These are phyloP conservation scores for Trypanosoma boissoni DNA, from an alignment of 208 protist genomes.

Conservation along the genomic window DNA sequence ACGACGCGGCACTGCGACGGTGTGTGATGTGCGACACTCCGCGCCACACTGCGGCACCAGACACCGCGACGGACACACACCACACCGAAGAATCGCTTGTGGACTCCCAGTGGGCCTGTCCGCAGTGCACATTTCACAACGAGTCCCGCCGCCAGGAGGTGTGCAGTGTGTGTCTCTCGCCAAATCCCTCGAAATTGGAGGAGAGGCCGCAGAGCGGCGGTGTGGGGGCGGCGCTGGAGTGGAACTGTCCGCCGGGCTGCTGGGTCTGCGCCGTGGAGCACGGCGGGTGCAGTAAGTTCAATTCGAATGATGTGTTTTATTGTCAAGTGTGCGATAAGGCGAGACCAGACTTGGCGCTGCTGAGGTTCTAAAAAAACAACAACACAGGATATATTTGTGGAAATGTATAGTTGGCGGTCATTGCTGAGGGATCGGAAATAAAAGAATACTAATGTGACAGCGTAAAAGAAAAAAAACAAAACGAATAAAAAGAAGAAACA, in stretches of 20 bases:
- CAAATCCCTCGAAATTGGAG: slow-evolving; percentile 43
- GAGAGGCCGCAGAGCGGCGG: not conserved
- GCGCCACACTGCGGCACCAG: slow-evolving; percentile 22
- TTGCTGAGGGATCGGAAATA: not conserved
- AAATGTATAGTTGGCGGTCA: not conserved
- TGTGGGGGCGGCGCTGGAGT: slow-evolving; percentile 9
- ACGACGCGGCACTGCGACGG: slow-evolving; percentile 19
- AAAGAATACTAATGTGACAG: not conserved
- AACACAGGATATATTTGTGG: no score
- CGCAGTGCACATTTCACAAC: slow-evolving; percentile 65
- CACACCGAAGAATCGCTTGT: no score
- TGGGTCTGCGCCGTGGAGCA: slow-evolving; percentile 82
- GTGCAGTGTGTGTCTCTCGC: slow-evolving; percentile 46
- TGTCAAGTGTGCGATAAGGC: slow-evolving; percentile 82
- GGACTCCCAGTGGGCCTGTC: slow-evolving; percentile 57
- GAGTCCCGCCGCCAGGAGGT: slow-evolving; percentile 30
- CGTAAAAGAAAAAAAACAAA: not conserved
- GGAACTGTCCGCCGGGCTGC: slow-evolving; percentile 69
- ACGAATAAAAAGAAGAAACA: not conserved
- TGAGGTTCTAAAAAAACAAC: slow-evolving; percentile 82
- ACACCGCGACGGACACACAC: slow-evolving; percentile 13
- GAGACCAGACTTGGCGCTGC: slow-evolving; percentile 58
- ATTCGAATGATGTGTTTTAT: slow-evolving; percentile 76
- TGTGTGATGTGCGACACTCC: slow-evolving; percentile 41
- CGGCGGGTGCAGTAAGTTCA: slow-evolving; percentile 87